These are phyloP conservation scores for Alternaria conjuncta DNA, from an alignment of 2,329 filamentous ascomycete species.

Conservation along the genomic window DNA sequence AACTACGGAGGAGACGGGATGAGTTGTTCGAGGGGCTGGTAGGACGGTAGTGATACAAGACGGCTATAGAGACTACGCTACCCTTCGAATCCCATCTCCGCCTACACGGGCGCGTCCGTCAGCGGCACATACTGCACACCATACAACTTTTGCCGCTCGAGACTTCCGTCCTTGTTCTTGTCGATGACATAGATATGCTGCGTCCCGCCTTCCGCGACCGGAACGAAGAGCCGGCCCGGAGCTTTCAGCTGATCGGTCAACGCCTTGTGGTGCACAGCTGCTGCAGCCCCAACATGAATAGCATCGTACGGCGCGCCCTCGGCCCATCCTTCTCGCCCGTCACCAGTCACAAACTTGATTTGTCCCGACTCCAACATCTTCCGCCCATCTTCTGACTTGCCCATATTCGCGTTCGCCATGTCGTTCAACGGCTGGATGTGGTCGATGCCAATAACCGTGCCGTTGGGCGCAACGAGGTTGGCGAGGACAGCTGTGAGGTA, in stretches of 20 bases:
- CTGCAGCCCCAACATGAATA: slow-evolving; percentile 93
- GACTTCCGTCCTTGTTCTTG: slow-evolving; percentile 69
- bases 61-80: not conserved
- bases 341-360: slow-evolving; percentile 75
- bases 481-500: slow-evolving; percentile 91
- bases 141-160: slow-evolving; percentile 64
- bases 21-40: slow-evolving; percentile 76
- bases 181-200: slow-evolving; percentile 79
- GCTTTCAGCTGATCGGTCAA: slow-evolving; percentile 78
- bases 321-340: slow-evolving; percentile 60
- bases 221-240: slow-evolving; percentile 83
- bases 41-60: slow-evolving; percentile 44
- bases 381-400: slow-evolving; percentile 55
- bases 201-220: slow-evolving; percentile 63
- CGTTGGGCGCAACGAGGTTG: slow-evolving; percentile 67
- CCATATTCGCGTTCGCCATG: slow-evolving; percentile 50
- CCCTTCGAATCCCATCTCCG: not conserved
- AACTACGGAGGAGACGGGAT: slow-evolving; percentile 70
- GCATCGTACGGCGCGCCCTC: slow-evolving; percentile 75
- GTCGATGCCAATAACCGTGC: slow-evolving; percentile 56
- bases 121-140: slow-evolving; percentile 79
- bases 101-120: slow-evolving; percentile 67
- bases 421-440: slow-evolving; percentile 57
- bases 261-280: slow-evolving; percentile 71
- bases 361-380: slow-evolving; percentile 67